Base-by-base conservation (phyloP, 495 filamentous ascomycete species). In the Penicillium robsamsonii region DNA sequence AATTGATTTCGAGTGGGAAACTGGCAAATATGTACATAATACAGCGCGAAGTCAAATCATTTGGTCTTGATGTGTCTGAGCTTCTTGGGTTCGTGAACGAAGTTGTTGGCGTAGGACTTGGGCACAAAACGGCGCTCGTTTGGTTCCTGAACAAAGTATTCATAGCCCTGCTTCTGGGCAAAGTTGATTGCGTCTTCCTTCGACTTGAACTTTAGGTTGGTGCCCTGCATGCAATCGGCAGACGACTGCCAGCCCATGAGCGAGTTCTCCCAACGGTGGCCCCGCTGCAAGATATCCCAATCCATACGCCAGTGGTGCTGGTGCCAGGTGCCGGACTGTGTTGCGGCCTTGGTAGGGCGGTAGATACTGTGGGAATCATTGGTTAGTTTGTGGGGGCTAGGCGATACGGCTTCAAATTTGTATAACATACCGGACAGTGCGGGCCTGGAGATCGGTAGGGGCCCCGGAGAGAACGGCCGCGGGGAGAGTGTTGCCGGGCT, bases 211-310 rank as follows among this genome's bases (percentile, higher is more conserved):
- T 85, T 86, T 55, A 99, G 70, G 70, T 88, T 80, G 55, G 91
- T 94, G 63, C 91, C 92, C 70, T 99, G 91, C 89, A 97, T 88
- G 62, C 79, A 78, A 74, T 99, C 94, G 20, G 83, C 94, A 45
- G 91, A 95, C 7, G 93, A 96, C 69, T 97, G 92, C 95, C 95
- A 99, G 29, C 94, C 94, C 84, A 97, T 99, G 64, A 97, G 76
- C 38, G 85, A 88, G 75, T 99, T 99, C 81, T 99, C 94, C 94
- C 94, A 97, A 65, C 94, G 85, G 71, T 97, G 89, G 48, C 87
- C 87, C 75, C 89, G 95, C 59, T 79, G 77, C 30, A 96, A 75
- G 42, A 93, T 81, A 74, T 99, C 94, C 94, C 94, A 99, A 70
- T 99, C 94, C 92, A 99, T 96, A 40, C 89, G 88, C 94, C 94